These are phyloP conservation scores for Zymoseptoria brevis DNA, from an alignment of 2,329 filamentous ascomycete genomes.

Conservation along the genomic window DNA sequence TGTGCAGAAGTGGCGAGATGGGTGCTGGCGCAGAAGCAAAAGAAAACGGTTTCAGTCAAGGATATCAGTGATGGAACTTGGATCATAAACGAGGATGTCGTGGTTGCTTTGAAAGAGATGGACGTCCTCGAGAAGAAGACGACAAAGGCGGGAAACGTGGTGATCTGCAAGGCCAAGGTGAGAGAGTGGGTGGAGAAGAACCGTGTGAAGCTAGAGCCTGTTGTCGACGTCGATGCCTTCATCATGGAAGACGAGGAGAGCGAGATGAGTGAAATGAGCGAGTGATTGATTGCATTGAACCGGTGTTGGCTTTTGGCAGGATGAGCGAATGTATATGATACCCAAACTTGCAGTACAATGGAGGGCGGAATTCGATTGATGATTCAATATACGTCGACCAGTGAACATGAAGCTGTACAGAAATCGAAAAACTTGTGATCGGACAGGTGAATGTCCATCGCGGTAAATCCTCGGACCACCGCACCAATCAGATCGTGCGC, in stretches of 20 bases:
- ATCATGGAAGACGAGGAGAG: conserved; percentile 50
- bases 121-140: conserved; percentile 54
- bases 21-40: conserved; percentile 39
- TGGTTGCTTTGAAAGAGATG: conserved; percentile 73
- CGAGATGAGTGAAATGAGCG: conserved; percentile 8
- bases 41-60: conserved; percentile 54
- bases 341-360: neutral
- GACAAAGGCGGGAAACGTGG: conserved; percentile 41
- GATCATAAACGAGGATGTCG: conserved; percentile 77
- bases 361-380: neutral
- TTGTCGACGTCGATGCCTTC: conserved; percentile 70
- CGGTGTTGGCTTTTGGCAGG: neutral
- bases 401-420: no score
- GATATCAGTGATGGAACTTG: conserved; percentile 71
- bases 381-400: no score
- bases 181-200: conserved; percentile 59
- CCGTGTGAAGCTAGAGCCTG: conserved; percentile 53
- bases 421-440: no score
- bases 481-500: neutral
- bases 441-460: no score
- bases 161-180: conserved; percentile 52
- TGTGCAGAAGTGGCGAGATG: conserved; percentile 71
- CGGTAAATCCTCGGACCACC: no score
- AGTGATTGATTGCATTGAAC: conserved; percentile 4
- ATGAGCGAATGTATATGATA: neutral